Conservation (phyloP, 2,329 filamentous ascomycete species). For the Ascochyta pisi region DNA sequence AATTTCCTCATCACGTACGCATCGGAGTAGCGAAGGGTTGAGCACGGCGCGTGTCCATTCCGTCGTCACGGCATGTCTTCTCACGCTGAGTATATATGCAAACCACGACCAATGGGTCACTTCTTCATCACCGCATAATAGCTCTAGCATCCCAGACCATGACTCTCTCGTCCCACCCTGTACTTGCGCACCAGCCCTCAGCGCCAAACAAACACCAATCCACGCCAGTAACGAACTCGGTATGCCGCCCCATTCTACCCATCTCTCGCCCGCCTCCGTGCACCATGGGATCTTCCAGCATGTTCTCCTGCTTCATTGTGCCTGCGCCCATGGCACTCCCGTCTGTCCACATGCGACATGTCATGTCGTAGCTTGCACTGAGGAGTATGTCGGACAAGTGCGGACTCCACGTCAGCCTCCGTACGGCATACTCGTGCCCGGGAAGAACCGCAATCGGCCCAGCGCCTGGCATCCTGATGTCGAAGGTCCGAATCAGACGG, state of each 20-base stretch:
- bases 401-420: slow-evolving; percentile 88
- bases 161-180: slow-evolving; percentile 91
- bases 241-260: slow-evolving; percentile 89
- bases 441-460: slow-evolving; percentile 77
- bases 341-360: slow-evolving; percentile 91
- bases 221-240: slow-evolving; percentile 93
- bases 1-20: too few species aligned
- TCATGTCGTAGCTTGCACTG: slow-evolving; percentile 97
- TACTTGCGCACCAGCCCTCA: slow-evolving; percentile 94
- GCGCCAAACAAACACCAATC: slow-evolving; percentile 98
- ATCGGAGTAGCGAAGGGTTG: too few species aligned
- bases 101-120: too few species aligned
- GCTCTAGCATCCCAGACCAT: slow-evolving; percentile 88
- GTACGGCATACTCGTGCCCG: slow-evolving; percentile 90
- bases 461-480: slow-evolving; percentile 76
- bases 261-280: slow-evolving; percentile 70
- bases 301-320: slow-evolving; percentile 40
- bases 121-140: slow-evolving; percentile 56
- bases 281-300: slow-evolving; percentile 47
- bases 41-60: too few species aligned
- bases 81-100: neutral
- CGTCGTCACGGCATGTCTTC: neutral
- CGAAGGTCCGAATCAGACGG: slow-evolving; percentile 84
- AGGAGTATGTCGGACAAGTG: slow-evolving; percentile 88
- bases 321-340: slow-evolving; percentile 62